Evolutionary conservation across 306 rosid genomes (phyloP), one percentile per base, ranked within the genome.

Genomic region (Carpinus fangiana): DNA sequence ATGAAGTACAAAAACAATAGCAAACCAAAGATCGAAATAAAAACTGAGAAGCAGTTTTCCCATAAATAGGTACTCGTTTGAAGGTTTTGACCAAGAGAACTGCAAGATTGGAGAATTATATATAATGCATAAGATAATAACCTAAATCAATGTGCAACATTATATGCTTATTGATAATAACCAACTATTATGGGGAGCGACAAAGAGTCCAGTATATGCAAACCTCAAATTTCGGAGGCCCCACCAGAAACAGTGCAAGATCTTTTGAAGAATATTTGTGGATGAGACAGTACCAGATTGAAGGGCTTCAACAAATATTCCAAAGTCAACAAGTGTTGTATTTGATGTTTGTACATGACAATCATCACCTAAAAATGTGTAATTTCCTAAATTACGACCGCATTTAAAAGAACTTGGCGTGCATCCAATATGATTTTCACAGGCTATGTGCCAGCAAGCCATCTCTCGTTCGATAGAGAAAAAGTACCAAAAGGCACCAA

Each of bases 241-340:
- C 97, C 97, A 93, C 97, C 97, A 93, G 68, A 93, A 93, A 81
- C 92, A 90, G 90, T 88, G 89, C n/a, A 92, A 86, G 70, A 94
- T 86, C 81, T 90, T 94, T 64, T 79, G 88, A 11, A 90, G 90
- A 78, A 94, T 92, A 81, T 88, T 89, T n/a, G 62, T 82, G 26
- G 94, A 92, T 38, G 85, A 87, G 74, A 89, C 94, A 75, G 89
- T 90, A 75, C 91, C 90, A 80, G 98, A 89, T 86, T 90, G 84
- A 89, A 94, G 96, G 71, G 96, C 98, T 57, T 92, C 94, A 61
- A 86, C 89, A 74, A 84, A 92, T 81, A 94, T 94, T 80, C 98
- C 98, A 82, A 94, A 94, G 84, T 94, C 69, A 80, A 88, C 90
- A 18, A 59, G 76, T 1, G 78, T 72, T 73, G 78, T 50, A 72